A percentile compares a stretch with the other conserved stretches of the same genome.
Conservation (phyloP, 179 eudicot genomes). For the Gypsophila paniculata region DNA sequence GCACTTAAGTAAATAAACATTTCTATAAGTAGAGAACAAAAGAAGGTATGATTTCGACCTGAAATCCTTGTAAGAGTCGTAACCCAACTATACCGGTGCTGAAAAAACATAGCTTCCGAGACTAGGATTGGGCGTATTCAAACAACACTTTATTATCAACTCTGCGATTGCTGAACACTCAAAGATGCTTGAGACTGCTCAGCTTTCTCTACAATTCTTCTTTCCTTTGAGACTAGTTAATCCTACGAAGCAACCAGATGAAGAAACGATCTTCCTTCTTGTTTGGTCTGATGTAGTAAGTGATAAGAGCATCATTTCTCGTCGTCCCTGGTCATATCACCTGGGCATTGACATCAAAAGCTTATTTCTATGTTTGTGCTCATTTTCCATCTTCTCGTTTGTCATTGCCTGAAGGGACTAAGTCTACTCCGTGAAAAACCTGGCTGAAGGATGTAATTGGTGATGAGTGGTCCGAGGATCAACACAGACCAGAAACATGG, state of each 20-base stretch:
- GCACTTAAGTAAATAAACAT: too few species aligned
- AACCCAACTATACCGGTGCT: slow-evolving; percentile 3
- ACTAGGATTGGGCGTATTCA: slow-evolving; percentile 17
- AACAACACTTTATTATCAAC: neutral
- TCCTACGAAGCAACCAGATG: neutral
- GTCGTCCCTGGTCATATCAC: neutral
- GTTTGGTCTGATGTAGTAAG: too few species aligned
- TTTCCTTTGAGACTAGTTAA: slow-evolving; percentile 6
- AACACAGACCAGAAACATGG: slow-evolving; percentile 58
- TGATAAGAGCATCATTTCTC: neutral
- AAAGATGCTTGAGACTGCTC: slow-evolving; percentile 4
- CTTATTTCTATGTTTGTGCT: neutral
- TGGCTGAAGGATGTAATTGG: slow-evolving; percentile 52
- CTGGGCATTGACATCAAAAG: neutral
- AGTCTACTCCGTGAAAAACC: slow-evolving; percentile 60
- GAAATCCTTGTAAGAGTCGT: slow-evolving; percentile 15
- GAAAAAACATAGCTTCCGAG: slow-evolving; percentile 19
- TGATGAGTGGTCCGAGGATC: slow-evolving; percentile 46
- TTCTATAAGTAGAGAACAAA: neutral
- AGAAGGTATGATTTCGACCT: slow-evolving; percentile 13
- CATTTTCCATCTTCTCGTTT: neutral
- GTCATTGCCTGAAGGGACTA: slow-evolving; percentile 28
- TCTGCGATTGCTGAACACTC: neutral
- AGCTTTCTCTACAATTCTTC: slow-evolving; percentile 8
- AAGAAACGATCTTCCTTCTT: too few species aligned